Percentiles rank a stretch among this genome's conserved stretches.
phyloP scores from a whole-genome alignment of 2,329 filamentous ascomycete species.

The Parascedosporium putredinis region DNA sequence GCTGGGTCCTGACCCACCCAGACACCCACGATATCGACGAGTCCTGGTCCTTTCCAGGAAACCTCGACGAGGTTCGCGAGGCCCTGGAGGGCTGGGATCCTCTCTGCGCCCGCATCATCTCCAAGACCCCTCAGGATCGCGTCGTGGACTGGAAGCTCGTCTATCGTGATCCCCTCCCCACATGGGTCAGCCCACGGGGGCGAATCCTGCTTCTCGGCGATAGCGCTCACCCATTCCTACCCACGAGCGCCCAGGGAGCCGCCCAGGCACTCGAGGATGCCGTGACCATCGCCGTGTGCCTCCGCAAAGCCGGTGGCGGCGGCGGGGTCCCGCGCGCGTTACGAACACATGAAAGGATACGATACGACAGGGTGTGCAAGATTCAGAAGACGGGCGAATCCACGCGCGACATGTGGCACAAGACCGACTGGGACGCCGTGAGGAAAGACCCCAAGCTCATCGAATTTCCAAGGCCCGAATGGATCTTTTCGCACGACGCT shows the following conservation, averaged over 20 bases:
- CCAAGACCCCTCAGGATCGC: constrained; percentile 27
- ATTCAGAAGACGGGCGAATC: constrained; percentile 34
- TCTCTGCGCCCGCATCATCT: constrained; percentile 24
- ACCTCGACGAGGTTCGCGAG: constrained; percentile 39
- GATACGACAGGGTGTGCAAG: constrained; percentile 28
- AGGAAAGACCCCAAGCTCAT: constrained; percentile 32
- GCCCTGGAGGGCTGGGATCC: constrained; percentile 40
- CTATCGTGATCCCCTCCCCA: constrained; percentile 36
- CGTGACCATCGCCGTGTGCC: constrained; percentile 25
- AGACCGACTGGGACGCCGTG: constrained; percentile 33
- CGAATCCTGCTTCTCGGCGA: constrained; percentile 29
- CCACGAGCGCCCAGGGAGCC: constrained; percentile 28
- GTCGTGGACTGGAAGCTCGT: constrained; percentile 42
- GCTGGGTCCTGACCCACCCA: constrained; percentile 47
- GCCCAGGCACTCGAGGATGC: constrained; percentile 32
- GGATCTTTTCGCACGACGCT: constrained; percentile 34
- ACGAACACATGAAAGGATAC: constrained; percentile 25
- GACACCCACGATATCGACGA: constrained; percentile 45
- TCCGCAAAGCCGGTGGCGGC: constrained; percentile 15
- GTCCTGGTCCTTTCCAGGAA: constrained; percentile 42
- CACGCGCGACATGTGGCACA: constrained; percentile 38
- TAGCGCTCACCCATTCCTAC: constrained; percentile 29
- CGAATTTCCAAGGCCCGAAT: constrained; percentile 31
- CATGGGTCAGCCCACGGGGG: constrained; percentile 23
- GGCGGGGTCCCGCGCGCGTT: constrained; percentile 22